These are phyloP conservation scores for Exophiala calicioides DNA, from an alignment of 2,329 filamentous ascomycete species.

Conservation along the genomic window DNA sequence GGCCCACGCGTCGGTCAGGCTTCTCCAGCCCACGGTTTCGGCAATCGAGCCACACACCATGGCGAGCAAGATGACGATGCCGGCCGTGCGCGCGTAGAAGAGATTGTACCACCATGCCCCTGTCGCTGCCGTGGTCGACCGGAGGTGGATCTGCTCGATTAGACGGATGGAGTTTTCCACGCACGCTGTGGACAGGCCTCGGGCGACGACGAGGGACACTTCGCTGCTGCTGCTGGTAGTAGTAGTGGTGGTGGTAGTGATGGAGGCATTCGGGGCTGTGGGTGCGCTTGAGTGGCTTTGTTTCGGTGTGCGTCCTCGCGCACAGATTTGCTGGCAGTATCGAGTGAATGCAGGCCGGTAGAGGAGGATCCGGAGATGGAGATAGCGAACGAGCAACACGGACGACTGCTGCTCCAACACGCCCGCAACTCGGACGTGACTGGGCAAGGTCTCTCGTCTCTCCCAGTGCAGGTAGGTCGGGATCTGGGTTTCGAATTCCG, in stretches of 20 bases:
- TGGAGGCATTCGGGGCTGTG: no score
- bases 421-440: background rate
- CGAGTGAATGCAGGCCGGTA: slow-evolving; percentile 8
- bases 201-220: slow-evolving; percentile 3
- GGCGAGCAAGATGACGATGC: slow-evolving; percentile 6
- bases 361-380: slow-evolving; percentile 7
- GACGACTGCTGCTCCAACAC: slow-evolving; percentile 9
- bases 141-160: slow-evolving; percentile 10
- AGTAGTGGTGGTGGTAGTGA: no score
- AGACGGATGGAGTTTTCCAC: slow-evolving; percentile 5
- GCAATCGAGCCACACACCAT: slow-evolving; percentile 5
- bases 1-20: slow-evolving; percentile 1
- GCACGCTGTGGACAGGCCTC: slow-evolving; percentile 1
- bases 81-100: slow-evolving; percentile 11
- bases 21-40: background rate
- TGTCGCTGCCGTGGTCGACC: slow-evolving; percentile 5
- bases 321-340: slow-evolving; percentile 6
- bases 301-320: background rate
- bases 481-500: slow-evolving; percentile 3
- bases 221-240: no score
- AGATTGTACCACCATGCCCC: slow-evolving; percentile 15
- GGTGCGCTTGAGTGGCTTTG: no score
- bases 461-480: slow-evolving; percentile 8
- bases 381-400: slow-evolving; percentile 3
- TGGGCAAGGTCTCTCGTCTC: background rate